Evolutionary conservation across 129 eudicot species (phyloP).

Genomic region (Flaveria ramosissima): DNA sequence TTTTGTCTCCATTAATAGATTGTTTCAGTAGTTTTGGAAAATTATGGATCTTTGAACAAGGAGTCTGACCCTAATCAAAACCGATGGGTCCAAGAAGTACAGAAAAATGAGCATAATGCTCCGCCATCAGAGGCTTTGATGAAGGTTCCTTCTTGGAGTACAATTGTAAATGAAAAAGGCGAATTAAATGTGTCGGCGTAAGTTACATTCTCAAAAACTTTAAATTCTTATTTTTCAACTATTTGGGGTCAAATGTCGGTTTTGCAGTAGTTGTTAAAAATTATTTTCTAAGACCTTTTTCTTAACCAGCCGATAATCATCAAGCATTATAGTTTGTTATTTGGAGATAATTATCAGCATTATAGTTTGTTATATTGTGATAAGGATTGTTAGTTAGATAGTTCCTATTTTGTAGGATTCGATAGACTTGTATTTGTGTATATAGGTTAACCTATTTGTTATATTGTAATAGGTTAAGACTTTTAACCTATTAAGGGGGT

Average conservation of each 20-base stretch:
- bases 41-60: conserved; percentile 49
- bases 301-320: too few species aligned
- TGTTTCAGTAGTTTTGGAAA: conserved; percentile 87
- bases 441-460: too few species aligned
- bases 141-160: conserved; percentile 76
- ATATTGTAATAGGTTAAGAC: too few species aligned
- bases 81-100: conserved; percentile 65
- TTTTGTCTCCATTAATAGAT: conserved; percentile 48
- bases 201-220: conserved; percentile 12
- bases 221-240: neutral
- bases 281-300: neutral
- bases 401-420: too few species aligned
- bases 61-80: conserved; percentile 52
- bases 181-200: conserved; percentile 73
- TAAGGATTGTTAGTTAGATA: too few species aligned
- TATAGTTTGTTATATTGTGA: too few species aligned
- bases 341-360: too few species aligned
- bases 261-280: neutral
- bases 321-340: too few species aligned
- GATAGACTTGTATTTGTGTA: too few species aligned
- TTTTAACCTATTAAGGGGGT: neutral
- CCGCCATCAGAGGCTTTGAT: conserved; percentile 43
- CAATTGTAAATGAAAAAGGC: conserved; percentile 78
- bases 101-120: conserved; percentile 50
- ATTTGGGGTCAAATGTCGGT: neutral